These are phyloP conservation scores for Thuja plicata DNA, from an alignment of 83 land plant genomes.

Conservation along the genomic window DNA sequence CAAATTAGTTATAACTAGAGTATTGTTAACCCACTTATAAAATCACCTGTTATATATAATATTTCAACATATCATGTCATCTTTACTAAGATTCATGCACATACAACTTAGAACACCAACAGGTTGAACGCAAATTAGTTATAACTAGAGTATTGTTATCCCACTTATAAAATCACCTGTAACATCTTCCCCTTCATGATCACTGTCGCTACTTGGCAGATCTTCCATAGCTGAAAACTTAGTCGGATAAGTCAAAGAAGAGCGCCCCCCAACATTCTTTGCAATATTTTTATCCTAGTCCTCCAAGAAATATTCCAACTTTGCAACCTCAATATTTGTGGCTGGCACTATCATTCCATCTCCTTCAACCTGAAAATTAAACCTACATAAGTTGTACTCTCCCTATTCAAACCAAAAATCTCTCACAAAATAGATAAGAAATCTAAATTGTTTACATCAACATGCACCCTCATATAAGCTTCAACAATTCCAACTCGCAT, in stretches of 20 bases:
- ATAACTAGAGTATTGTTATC: background rate
- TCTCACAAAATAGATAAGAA: background rate
- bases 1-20: background rate
- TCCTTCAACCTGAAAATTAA: background rate
- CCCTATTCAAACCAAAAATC: background rate
- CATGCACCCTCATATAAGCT: background rate
- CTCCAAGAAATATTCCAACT: background rate
- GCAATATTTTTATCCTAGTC: background rate
- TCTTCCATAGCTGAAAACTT: slow-evolving; percentile 5
- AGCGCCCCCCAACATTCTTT: background rate
- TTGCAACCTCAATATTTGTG: background rate
- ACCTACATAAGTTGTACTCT: background rate
- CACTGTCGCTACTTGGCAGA: background rate
- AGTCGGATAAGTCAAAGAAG: background rate
- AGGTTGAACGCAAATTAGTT: background rate
- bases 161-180: background rate
- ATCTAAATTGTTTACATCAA: background rate
- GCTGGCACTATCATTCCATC: background rate
- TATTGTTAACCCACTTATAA: background rate
- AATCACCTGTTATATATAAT: slow-evolving; percentile 11
- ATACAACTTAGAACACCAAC: background rate
- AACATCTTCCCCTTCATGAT: slow-evolving; percentile 7
- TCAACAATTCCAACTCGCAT: background rate
- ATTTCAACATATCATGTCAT: background rate
- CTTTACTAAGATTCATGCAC: background rate